Base-by-base conservation (phyloP, 2,329 filamentous ascomycete genomes). In the Verticillium dahliae region DNA sequence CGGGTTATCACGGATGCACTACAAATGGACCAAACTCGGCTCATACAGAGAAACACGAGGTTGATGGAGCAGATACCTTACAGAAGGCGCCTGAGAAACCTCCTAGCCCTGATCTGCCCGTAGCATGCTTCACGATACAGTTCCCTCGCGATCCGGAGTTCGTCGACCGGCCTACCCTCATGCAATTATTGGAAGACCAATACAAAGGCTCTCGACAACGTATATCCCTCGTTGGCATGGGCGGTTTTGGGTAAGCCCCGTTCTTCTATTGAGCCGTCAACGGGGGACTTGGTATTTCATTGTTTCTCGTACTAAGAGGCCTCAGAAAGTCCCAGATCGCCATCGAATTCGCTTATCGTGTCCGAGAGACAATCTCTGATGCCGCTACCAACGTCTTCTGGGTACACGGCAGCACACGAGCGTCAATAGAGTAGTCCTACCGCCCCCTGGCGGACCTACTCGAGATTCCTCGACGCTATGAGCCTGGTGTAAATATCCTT, bases 21-120 rank as follows among this genome's bases (percentile, higher is more conserved):
- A 22, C 69, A 73, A 58, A 67, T 74, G 52, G 69, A 76, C 65
- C 68, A 75, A 65, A 71, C 63, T 71, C n/a, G 31, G 9, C 27
- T 34, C 27, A 27, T n/a, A 7, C 27, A n/a, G 11, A 31, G 3
- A n/a, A 10, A 22, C 1, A 10, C 13, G 1, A 33, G 13, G 54
- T 14, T 50, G 57, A 38, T 27, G 38, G n/a, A 27, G 13, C 38
- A 14, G 38, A 52, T 59, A n/a, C 6, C 2, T 6, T 59, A 4
- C 57, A 37, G 22, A 55, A 62, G 35, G 35, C 34, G 1, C 45
- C 45, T 10, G 18, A n/a, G 13, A 11, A 6, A 5, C 45, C 18
- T 4, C 13, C 39, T 38, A 14, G 37, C 15, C 11, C 39, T 15
- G 39, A 18, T 59, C 62, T 4, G 50, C 58, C 4, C 45, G 58